A percentile compares a stretch with the other conserved stretches of the same genome.
phyloP scores from a whole-genome alignment of 768 basidiomycete genomes.

The Leccinum arenicola region DNA sequence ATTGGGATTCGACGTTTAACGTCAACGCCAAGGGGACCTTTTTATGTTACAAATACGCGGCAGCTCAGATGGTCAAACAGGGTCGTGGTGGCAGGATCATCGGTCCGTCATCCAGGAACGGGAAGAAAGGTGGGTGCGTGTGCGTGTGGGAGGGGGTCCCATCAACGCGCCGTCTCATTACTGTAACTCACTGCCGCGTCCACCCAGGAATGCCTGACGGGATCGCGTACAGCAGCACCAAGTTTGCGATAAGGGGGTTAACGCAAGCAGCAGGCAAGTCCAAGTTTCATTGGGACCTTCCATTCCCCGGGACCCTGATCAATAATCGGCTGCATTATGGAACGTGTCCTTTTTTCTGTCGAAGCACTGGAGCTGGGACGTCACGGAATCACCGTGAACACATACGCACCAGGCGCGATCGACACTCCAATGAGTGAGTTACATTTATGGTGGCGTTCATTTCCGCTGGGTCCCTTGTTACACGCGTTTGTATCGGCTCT shows the following conservation, averaged over 20 bases:
- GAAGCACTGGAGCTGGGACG: conserved; percentile 37
- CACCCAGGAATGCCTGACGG: not conserved
- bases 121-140: not conserved
- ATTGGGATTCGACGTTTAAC: conserved; percentile 30
- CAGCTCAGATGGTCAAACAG: conserved; percentile 39
- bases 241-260: conserved; percentile 24
- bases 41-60: conserved; percentile 38
- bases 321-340: not conserved
- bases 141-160: too few relatives aligned
- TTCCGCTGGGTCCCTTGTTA: not conserved
- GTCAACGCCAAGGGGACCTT: conserved; percentile 37
- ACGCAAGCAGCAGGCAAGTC: conserved; percentile 20
- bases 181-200: not conserved
- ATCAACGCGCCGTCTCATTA: not conserved
- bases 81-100: conserved; percentile 39
- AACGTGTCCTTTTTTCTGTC: not conserved
- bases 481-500: not conserved
- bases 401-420: conserved; percentile 30
- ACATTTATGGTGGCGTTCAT: conserved; percentile 10
- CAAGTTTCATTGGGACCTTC: not conserved
- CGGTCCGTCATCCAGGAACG: not conserved
- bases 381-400: conserved; percentile 42
- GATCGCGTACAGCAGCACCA: conserved; percentile 1
- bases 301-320: not conserved
- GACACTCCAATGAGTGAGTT: conserved; percentile 6